A percentile compares a stretch with the other conserved stretches of the same genome.
Evolutionary conservation across 2,329 filamentous ascomycete genomes (phyloP).

Genomic region (Cylindrodendrum hubeiense): DNA sequence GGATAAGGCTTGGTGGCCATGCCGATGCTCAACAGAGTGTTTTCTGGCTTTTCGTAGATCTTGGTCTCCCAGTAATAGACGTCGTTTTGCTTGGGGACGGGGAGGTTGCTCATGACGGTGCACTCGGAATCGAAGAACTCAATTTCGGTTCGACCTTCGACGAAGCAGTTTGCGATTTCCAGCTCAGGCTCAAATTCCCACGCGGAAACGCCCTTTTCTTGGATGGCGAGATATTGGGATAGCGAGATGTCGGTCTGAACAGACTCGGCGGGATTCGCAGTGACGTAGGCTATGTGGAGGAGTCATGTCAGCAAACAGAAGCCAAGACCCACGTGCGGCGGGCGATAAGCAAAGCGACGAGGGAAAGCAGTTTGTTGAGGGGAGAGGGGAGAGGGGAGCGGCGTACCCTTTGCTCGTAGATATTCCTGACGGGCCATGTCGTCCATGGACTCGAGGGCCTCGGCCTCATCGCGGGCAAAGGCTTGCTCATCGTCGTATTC

Average conservation of each 20-base stretch:
- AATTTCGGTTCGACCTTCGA: conserved; percentile 95
- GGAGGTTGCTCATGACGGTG: conserved; percentile 95
- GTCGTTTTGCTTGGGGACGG: conserved; percentile 98
- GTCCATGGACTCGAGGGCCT: conserved; percentile 95
- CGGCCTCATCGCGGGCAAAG: conserved; percentile 92
- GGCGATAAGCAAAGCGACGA: conserved; percentile 4
- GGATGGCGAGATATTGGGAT: conserved; percentile 97
- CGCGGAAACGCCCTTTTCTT: conserved; percentile 99
- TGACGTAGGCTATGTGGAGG: conserved; percentile 79
- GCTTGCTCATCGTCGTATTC: conserved; percentile 99
- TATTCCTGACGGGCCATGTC: conserved; percentile 93
- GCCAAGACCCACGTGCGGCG: conserved; percentile 7
- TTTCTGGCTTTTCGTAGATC: conserved; percentile 96
- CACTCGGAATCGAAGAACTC: conserved; percentile 99
- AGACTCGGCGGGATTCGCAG: conserved; percentile 95
- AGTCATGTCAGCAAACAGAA: conserved; percentile 31
- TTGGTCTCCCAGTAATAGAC: conserved; percentile 99
- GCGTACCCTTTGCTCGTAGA: conserved; percentile 89
- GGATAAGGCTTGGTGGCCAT: conserved; percentile 98
- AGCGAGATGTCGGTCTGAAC: conserved; percentile 96
- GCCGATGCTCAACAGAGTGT: conserved; percentile 87
- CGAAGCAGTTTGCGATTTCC: conserved; percentile 98
- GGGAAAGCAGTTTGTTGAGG: background rate
- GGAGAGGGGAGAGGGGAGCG: background rate
- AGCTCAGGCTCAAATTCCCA: conserved; percentile 99